Evolutionary conservation across 805 yeast genomes (phyloP), one percentile per base, ranked within the genome.

Genomic region (Candida manassasensis): DNA sequence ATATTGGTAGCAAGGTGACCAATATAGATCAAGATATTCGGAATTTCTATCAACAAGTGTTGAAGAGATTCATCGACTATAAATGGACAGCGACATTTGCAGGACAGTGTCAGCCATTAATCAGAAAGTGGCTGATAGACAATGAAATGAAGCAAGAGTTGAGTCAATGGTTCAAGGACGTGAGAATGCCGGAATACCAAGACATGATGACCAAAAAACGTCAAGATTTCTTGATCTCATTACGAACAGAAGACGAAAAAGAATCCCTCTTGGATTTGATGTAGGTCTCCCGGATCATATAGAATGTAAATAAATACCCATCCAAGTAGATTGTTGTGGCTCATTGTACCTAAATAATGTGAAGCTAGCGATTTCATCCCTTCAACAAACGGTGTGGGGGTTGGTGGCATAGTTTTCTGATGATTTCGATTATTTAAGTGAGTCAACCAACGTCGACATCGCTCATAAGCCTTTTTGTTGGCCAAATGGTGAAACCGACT

Each of bases 101-200:
- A 28, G 62, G 59, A 1, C 63, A 57, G 36, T 48, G 57, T 17
- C 43, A 37, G 2, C 61, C 61, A 8, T 45, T 65, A 11, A 50
- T 62, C 10, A 44, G 50, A n/a, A 56, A 64, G 45, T 67, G 73
- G 73, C 33, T 57, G 4, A 40, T 67, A 9, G 53, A 59, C 41
- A 37, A 40, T 1, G 30, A 32, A 17, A 65, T 66, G 71, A 41
- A 37, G 8, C 31, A 38, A n/a, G 30, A 38, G 7, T 39, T 62
- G 22, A 37, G 32, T 8, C 28, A 16, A 4, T 61, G 61, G 61
- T 50, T 45, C 29, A 40, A 22, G 10, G 21, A 26, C 3, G 44
- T 51, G 12, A 45, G 48, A 32, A 24, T 41, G 25, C 51, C 51
- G 9, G 40, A 39, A 14, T 62, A 52, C 36, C 36, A 42, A 31